Base-by-base conservation (phyloP, 805 yeast species). In the Yamadazyma endophytica region DNA sequence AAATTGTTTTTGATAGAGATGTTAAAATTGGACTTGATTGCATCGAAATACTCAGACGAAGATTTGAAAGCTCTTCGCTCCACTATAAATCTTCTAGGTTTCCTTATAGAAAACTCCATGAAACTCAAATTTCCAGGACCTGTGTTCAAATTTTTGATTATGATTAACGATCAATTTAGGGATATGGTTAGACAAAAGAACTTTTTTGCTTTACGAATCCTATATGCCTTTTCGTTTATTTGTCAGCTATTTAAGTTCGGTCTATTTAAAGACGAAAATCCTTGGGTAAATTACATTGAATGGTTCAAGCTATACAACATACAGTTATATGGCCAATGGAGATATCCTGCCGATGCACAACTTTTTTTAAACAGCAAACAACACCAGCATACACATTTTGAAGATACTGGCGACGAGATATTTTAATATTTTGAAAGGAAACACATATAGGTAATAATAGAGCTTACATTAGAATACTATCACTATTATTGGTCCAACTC, bases 121-220 rank as follows among this genome's bases (percentile, higher is more conserved):
- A n/a, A n/a, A n/a, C 19, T 24, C 15, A 46, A 52, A 31, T 50
- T 47, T 29, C 64, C 64, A 2, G 38, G 58, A 9, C 68, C 68
- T 5, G 26, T 60, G 5, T 58, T 46, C 36, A 39, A 52, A 31
- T 56, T 60, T 49, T 26, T 55, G 6, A 33, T 56, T 6, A 9
- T 47, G 9, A 8, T 52, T 9, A 33, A 37, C 3, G 34, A 36
- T 4, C 38, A 39, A 5, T 37, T 33, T 15, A 33, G 33, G 24
- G 40, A 29, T 6, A 30, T 58, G 35, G 36, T 54, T 4, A 40
- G 54, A 22, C 12, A 16, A 3, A 41, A 49, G 21, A 36, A 57
- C 25, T 46, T 36, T 23, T 46, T 48, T 23, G 63, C 64, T 0
- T 35, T 56, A 14, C 39, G 58, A 19, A 7, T 58, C 2, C 28